Conservation (phyloP, 2,329 filamentous ascomycete genomes). For the Venturia effusa region DNA sequence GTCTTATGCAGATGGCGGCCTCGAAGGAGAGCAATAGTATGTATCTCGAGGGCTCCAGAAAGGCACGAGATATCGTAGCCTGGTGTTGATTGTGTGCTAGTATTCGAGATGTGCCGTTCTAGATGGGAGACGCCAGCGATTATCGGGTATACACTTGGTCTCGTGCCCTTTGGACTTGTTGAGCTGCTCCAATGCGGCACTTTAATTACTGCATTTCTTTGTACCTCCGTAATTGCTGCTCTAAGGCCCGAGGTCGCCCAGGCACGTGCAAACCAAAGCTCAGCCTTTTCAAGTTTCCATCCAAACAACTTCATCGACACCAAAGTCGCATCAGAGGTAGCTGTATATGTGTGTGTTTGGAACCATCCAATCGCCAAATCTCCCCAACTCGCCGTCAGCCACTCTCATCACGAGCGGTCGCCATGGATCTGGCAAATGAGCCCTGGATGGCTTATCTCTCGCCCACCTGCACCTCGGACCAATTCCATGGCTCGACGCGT, state of each 20-base stretch:
- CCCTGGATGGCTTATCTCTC: not conserved
- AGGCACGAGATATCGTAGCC: not conserved
- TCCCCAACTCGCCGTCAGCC: not conserved
- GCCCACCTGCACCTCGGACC: not conserved
- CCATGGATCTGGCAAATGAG: not conserved
- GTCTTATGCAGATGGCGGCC: not conserved
- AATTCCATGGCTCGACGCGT: constrained; percentile 1
- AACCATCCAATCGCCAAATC: not conserved
- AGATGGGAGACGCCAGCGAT: not conserved
- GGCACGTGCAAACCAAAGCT: not conserved
- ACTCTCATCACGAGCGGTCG: not conserved
- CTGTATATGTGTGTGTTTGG: not conserved
- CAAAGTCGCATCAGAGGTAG: too few relatives aligned
- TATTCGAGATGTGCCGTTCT: not conserved
- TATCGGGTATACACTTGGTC: not conserved
- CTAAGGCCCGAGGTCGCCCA: not conserved
- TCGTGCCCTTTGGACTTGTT: not conserved
- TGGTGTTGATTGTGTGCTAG: too few relatives aligned
- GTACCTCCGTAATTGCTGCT: too few relatives aligned
- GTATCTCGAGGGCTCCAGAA: not conserved
- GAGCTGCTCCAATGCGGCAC: not conserved
- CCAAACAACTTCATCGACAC: not conserved
- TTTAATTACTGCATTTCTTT: not conserved
- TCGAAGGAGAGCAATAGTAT: not conserved
- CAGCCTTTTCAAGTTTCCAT: not conserved